Percentiles rank a stretch among this genome's conserved stretches.
Conservation (phyloP, 2,329 filamentous ascomycete genomes). For the Coniochaeta ligniaria region DNA sequence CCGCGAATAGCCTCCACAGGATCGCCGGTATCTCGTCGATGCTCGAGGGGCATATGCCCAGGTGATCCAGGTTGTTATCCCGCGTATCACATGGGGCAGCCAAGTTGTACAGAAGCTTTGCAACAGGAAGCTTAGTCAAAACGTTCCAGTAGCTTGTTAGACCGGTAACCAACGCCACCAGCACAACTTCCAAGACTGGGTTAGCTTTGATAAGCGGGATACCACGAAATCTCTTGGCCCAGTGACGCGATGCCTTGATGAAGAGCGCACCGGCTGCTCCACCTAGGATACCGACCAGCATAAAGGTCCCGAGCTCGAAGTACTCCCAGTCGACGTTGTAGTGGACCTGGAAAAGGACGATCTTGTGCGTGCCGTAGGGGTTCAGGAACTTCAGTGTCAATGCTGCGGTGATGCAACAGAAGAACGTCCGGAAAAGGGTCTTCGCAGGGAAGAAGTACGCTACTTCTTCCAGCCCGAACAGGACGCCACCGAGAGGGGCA, state of each 20-base stretch:
- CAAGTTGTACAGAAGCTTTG: conserved; percentile 83
- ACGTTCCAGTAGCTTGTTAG: conserved; percentile 89
- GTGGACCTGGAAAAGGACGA: conserved; percentile 91
- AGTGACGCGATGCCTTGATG: conserved; percentile 88
- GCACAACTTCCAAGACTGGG: conserved; percentile 78
- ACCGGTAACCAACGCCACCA: conserved; percentile 81
- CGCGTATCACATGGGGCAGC: conserved; percentile 79
- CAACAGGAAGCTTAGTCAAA: conserved; percentile 82
- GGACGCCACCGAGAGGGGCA: conserved; percentile 75
- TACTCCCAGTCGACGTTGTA: conserved; percentile 89
- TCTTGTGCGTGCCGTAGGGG: conserved; percentile 92
- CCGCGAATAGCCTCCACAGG: conserved; percentile 62
- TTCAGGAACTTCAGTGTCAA: conserved; percentile 91
- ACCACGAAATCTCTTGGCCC: conserved; percentile 83
- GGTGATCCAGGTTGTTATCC: conserved; percentile 50
- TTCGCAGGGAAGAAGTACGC: conserved; percentile 97
- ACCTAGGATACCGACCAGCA: conserved; percentile 78
- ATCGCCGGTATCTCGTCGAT: conserved; percentile 73
- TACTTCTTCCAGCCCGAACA: conserved; percentile 93
- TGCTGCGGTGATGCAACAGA: conserved; percentile 92
- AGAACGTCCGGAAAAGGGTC: conserved; percentile 94
- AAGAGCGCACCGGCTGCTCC: conserved; percentile 84
- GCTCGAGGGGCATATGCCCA: conserved; percentile 70
- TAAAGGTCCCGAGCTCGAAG: conserved; percentile 82
- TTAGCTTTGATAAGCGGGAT: conserved; percentile 73